A percentile compares a stretch with the other conserved stretches of the same genome.
Conservation (phyloP, 306 rosid species). For the Acmispon strigosus region DNA sequence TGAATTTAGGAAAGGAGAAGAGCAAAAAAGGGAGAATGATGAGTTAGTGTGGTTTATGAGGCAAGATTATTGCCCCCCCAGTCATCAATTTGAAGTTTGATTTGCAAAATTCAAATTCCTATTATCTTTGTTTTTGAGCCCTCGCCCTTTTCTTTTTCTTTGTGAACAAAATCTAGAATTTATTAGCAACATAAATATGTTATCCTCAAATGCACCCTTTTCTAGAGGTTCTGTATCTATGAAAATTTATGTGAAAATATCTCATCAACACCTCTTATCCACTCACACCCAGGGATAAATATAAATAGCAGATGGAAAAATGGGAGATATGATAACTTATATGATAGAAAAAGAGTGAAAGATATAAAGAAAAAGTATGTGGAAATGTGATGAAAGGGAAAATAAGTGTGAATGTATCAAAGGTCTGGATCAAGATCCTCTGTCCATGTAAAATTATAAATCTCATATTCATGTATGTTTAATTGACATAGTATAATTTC, state of each 20-base stretch:
- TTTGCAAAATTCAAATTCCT: neutral
- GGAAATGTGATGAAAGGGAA: no score
- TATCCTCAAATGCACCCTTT: neutral
- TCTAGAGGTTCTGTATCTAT: neutral
- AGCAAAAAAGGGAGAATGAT: neutral
- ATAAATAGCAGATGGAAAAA: no score
- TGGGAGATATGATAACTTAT: no score
- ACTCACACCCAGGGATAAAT: no score
- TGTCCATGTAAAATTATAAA: no score
- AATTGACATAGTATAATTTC: no score
- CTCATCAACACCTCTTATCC: no score
- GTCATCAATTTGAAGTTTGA: neutral
- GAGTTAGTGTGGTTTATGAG: neutral
- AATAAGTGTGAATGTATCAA: no score
- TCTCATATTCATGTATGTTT: no score
- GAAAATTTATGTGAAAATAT: neutral
- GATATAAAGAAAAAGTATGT: no score
- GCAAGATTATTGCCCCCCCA: neutral
- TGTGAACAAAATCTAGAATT: neutral
- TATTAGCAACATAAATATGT: neutral
- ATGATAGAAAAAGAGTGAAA: no score
- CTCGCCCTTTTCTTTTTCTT: neutral
- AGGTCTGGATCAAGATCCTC: no score
- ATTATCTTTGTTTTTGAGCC: neutral
- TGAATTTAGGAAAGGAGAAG: neutral